Base-by-base conservation (phyloP, 2,329 filamentous ascomycete species). In the Colletotrichum cuscutae region DNA sequence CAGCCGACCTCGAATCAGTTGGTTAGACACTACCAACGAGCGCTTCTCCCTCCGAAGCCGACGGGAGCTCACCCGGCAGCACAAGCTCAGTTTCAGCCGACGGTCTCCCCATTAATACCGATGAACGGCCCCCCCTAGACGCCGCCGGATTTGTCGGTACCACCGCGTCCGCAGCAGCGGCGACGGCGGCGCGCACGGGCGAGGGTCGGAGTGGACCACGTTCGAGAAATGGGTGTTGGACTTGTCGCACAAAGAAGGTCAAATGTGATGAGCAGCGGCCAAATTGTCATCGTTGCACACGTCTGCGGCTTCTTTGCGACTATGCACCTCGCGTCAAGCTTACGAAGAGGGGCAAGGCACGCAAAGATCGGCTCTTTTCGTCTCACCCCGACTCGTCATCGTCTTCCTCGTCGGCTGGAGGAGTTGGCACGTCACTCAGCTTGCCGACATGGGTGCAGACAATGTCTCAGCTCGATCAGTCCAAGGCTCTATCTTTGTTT, bases 211-310 rank as follows among this genome's bases (percentile, higher is more conserved):
- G 73, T 62, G 73, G 73, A 57, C 71, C 73, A 26, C 70, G 73
- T 30, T 73, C 73, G 7, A 69, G 65, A 54, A 73, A 57, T 26
- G 73, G 73, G 3, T 80, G 74, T 49, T 78, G 76, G 75, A 81
- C 79, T 0, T 81, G 78, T 58, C 77, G 79, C 53, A 72, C 75
- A 4, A 80, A 80, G 63, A 81, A 81, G 68, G 78, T 80, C 30
- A 81, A 80, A 42, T 81, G 79, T 60, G 80, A 81, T 60, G 79
- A 81, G 68, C 69, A 58, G 53, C 70, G 72, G 24, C 79, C 79
- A 1, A 74, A 75, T 30, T 81, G 78, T 56, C 67, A 74, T 32
- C 76, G 78, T 49, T 81, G 79, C 67, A 65, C 71, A 1, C 76
- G 79, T 11, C 66, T 81, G 24, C 72, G 74, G 68, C 76, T 77